Percentiles rank a stretch among this genome's conserved stretches.
These are phyloP conservation scores for Globisporangium nagaii DNA, from an alignment of 352 stramenopile genomes.

Conservation along the genomic window DNA sequence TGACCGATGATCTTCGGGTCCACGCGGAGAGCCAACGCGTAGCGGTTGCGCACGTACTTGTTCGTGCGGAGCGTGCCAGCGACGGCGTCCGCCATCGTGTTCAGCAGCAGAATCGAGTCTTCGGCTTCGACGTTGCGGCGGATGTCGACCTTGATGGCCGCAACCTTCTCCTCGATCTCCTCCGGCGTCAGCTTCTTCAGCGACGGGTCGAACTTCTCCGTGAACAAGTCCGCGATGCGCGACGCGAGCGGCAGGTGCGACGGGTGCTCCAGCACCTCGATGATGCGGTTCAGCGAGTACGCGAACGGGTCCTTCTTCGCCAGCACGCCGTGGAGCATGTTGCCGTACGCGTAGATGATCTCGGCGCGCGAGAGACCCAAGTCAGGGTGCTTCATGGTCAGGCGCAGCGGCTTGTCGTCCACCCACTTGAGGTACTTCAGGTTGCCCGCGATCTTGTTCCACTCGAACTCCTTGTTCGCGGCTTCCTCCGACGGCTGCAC, in stretches of 20 bases:
- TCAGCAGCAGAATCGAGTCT: constrained; percentile 69
- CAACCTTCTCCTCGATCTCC: constrained; percentile 37
- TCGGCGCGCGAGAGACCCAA: constrained; percentile 90
- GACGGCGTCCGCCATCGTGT: constrained; percentile 75
- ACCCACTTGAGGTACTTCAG: constrained; percentile 88
- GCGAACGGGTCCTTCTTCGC: constrained; percentile 92
- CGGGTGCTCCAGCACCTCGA: constrained; percentile 89
- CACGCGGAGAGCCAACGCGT: constrained; percentile 73
- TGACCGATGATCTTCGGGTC: constrained; percentile 79
- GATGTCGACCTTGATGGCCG: constrained; percentile 67
- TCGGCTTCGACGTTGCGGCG: constrained; percentile 68
- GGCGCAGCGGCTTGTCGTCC: constrained; percentile 69
- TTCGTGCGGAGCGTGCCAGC: constrained; percentile 75
- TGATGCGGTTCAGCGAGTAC: constrained; percentile 93
- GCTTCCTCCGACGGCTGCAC: constrained; percentile 63
- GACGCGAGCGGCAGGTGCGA: constrained; percentile 88
- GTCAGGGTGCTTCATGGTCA: constrained; percentile 83
- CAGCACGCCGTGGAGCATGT: constrained; percentile 94
- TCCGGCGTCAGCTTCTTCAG: constrained; percentile 30
- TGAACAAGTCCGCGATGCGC: constrained; percentile 94
- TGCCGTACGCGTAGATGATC: constrained; percentile 94
- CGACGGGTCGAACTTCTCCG: constrained; percentile 80
- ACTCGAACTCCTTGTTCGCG: constrained; percentile 59
- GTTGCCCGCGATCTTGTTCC: constrained; percentile 80
- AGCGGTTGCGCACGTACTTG: constrained; percentile 79